Percentiles rank a stretch among this genome's conserved stretches.
Evolutionary conservation across 345 rosid species (phyloP).

Genomic region (Bruguiera sexangula): DNA sequence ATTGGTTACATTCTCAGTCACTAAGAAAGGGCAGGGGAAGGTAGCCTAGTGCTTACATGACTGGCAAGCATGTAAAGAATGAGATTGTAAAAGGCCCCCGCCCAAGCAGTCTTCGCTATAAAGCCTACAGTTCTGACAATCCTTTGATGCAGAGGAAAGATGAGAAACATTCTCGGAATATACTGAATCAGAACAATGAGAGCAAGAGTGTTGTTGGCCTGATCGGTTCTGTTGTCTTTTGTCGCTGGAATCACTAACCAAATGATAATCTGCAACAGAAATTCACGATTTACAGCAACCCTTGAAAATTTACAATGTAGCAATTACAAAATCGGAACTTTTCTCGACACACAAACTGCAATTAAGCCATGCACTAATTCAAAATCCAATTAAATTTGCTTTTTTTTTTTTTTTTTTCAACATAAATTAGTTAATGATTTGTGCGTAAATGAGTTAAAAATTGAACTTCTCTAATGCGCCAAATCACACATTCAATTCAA

Average conservation of each 20-base stretch:
- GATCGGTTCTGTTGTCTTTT: conserved; percentile 47
- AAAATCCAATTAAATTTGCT: neutral
- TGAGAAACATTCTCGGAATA: conserved; percentile 70
- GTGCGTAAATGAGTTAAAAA: neutral
- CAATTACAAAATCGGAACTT: too few relatives aligned
- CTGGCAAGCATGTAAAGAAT: conserved; percentile 75
- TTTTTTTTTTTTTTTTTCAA: neutral
- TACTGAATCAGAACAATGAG: conserved; percentile 72
- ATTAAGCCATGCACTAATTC: neutral
- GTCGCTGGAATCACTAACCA: conserved; percentile 69
- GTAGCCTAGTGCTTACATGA: conserved; percentile 41
- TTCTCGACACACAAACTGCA: neutral
- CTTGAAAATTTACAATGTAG: too few relatives aligned
- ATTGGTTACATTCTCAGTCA: neutral
- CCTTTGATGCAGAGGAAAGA: conserved; percentile 65
- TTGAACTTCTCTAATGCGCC: neutral
- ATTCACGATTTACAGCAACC: too few relatives aligned
- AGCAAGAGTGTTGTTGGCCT: conserved; percentile 61
- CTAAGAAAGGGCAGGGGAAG: neutral
- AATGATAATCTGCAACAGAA: conserved; percentile 49
- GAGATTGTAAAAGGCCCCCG: conserved; percentile 81
- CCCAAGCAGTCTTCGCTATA: conserved; percentile 81
- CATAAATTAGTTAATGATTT: neutral
- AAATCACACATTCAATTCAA: too few relatives aligned
- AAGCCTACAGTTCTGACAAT: conserved; percentile 69